Evolutionary conservation across 2,329 filamentous ascomycete species (phyloP).

Genomic region (Nigrograna mackinnonii): DNA sequence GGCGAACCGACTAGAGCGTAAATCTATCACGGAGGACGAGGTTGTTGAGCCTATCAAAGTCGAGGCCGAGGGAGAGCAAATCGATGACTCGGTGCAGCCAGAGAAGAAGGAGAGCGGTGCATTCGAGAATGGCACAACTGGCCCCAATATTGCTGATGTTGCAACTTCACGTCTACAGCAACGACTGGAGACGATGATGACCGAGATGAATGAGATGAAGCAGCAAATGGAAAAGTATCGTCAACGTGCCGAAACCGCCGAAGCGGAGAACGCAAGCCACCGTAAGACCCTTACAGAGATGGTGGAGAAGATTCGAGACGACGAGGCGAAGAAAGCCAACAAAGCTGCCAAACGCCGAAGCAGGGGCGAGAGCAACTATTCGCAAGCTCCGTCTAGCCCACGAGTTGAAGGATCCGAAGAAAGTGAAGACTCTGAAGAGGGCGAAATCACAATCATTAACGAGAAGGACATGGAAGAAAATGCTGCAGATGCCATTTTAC

Average conservation of each 20-base stretch:
- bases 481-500: constrained; percentile 19
- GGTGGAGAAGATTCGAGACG: constrained; percentile 77
- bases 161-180: constrained; percentile 62
- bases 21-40: constrained; percentile 50
- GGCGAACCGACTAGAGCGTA: constrained; percentile 70
- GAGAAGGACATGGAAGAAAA: constrained; percentile 32
- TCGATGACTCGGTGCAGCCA: constrained; percentile 12
- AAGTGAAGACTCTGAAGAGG: constrained; percentile 29
- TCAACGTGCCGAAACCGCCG: constrained; percentile 76
- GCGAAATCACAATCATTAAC: constrained; percentile 40
- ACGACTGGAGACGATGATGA: constrained; percentile 74
- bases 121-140: constrained; percentile 23
- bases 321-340: constrained; percentile 56
- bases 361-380: constrained; percentile 22
- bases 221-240: constrained; percentile 79
- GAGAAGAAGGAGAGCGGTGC: constrained; percentile 14
- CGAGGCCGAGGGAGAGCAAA: constrained; percentile 20
- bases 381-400: constrained; percentile 9
- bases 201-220: constrained; percentile 80
- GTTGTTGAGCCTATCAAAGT: constrained; percentile 29
- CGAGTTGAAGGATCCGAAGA: constrained; percentile 21
- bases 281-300: constrained; percentile 82
- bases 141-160: constrained; percentile 30
- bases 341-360: constrained; percentile 31
- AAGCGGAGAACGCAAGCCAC: constrained; percentile 72